Conservation (phyloP, 2,329 filamentous ascomycete species). For the Ophiognomonia clavigignenti-juglandacearum region DNA sequence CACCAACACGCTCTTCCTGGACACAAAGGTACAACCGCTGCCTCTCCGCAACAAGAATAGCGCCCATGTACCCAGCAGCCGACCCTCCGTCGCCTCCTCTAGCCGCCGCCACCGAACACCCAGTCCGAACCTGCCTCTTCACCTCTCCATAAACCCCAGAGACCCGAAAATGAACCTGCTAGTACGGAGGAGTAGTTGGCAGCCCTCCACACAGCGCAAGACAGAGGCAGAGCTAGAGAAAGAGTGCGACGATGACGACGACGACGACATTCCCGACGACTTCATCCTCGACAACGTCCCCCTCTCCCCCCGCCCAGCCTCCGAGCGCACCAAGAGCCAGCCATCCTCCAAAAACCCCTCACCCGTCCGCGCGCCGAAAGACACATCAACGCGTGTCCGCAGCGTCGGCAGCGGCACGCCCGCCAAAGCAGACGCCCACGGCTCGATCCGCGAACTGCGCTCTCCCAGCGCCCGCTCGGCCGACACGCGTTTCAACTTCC, state of each 20-base stretch:
- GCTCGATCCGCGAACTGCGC: constrained; percentile 41
- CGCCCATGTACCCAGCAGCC: constrained; percentile 25
- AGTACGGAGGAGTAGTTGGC: constrained; percentile 64
- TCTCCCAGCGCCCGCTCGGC: constrained; percentile 52
- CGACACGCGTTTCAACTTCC: constrained; percentile 22
- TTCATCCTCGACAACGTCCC: constrained; percentile 78
- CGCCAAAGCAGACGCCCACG: constrained; percentile 52
- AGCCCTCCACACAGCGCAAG: constrained; percentile 61
- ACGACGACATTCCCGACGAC: constrained; percentile 74
- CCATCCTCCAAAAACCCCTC: constrained; percentile 50
- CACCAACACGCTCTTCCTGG: constrained; percentile 29
- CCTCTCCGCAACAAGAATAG: constrained; percentile 22
- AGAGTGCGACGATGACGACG: constrained; percentile 72
- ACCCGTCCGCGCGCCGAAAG: constrained; percentile 46
- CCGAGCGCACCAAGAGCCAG: constrained; percentile 50
- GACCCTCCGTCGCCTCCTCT: constrained; percentile 35
- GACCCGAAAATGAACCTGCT: constrained; percentile 35
- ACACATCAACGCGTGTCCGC: constrained; percentile 45
- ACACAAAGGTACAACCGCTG: constrained; percentile 25
- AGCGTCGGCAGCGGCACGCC: constrained; percentile 63
- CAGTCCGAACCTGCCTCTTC: constrained; percentile 34
- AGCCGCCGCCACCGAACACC: constrained; percentile 44
- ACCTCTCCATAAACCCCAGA: constrained; percentile 38
- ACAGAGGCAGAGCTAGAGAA: constrained; percentile 66
- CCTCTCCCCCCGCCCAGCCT: constrained; percentile 64